Base-by-base conservation (phyloP, 164 flowering plant genomes). In the Magnolia sinica region DNA sequence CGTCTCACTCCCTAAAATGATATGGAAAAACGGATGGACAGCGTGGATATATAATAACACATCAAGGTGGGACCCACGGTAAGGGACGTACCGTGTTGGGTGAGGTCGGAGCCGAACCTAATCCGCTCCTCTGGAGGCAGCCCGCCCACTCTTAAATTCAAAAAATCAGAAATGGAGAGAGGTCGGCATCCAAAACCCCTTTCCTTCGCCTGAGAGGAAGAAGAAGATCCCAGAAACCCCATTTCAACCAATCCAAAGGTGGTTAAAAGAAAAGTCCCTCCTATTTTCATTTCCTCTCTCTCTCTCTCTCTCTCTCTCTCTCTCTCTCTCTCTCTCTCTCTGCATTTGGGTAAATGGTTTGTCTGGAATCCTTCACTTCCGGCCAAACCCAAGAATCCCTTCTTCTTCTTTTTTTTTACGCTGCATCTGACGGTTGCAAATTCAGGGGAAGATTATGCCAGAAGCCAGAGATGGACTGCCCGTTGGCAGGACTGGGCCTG, bases 401-500 rank as follows among this genome's bases (percentile, higher is more conserved):
- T 51, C 0, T 67, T 68, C 18, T 27, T 0, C 51, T 68, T 29
- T 51, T 37, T 5, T 37, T 37, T 37, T 37, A 3, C 45, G 50
- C 3, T 19, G 71, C 72, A 14, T 24, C 63, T 49, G 64, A 24
- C 23, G 19, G 23, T 5, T 50, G 22, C 23, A 51, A 55, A 27
- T 49, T 52, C 76, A 63, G 76, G 76, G 3, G 52, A 16, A 29
- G 5, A 73, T 16, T 50, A 76, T 76, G 78, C 78, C 68, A 67
- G 78, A 76, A 45, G 68, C 74, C 13, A 76, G 78, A 22, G 78
- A 76, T 58, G 50, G 49, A 37, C 45, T 37, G 45, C 45, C 45
- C 45, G 18, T 2, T 52, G 64, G 24, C 37, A 18, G 13, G 65
- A 24, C 61, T 16, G 74, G 74, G 10, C 6, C 59, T 59, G 50